These are phyloP conservation scores for Parietichytrium sp. DNA, from an alignment of 108 stramenopile genomes.

Conservation along the genomic window DNA sequence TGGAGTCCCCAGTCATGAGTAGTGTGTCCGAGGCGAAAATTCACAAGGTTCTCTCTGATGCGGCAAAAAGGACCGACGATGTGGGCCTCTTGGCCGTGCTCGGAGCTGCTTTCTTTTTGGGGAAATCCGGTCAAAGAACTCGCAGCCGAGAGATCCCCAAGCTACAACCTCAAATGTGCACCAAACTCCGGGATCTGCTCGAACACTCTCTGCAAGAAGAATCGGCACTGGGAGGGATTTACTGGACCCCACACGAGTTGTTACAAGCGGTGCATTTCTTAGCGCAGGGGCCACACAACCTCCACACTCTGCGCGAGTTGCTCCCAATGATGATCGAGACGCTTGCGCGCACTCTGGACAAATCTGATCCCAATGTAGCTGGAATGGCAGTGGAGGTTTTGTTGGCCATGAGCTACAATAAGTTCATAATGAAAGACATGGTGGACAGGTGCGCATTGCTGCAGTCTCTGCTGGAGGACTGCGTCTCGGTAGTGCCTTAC, in stretches of 20 bases:
- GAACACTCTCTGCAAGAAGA: background rate
- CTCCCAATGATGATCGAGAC: background rate
- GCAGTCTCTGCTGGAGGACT: too few species aligned
- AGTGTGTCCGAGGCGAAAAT: conserved; percentile 1
- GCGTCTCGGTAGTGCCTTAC: too few species aligned
- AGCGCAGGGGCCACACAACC: background rate
- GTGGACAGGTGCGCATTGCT: background rate
- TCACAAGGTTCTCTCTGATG: background rate
- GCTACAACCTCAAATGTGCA: background rate
- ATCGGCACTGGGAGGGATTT: background rate
- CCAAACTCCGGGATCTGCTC: background rate
- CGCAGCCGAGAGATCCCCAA: conserved; percentile 1
- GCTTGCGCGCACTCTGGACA: background rate
- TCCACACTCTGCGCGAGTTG: background rate
- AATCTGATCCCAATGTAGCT: background rate
- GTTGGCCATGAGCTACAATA: background rate
- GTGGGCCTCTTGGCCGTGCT: conserved; percentile 4
- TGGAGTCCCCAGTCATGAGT: background rate
- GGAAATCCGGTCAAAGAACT: background rate
- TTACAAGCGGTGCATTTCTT: background rate
- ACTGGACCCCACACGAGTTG: background rate
- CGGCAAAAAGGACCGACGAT: background rate
- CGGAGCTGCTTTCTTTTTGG: conserved; percentile 1
- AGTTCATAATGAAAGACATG: background rate
- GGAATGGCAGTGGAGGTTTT: background rate